Conservation (phyloP, 495 filamentous ascomycete genomes). For the Penicillium simplicissimum region DNA sequence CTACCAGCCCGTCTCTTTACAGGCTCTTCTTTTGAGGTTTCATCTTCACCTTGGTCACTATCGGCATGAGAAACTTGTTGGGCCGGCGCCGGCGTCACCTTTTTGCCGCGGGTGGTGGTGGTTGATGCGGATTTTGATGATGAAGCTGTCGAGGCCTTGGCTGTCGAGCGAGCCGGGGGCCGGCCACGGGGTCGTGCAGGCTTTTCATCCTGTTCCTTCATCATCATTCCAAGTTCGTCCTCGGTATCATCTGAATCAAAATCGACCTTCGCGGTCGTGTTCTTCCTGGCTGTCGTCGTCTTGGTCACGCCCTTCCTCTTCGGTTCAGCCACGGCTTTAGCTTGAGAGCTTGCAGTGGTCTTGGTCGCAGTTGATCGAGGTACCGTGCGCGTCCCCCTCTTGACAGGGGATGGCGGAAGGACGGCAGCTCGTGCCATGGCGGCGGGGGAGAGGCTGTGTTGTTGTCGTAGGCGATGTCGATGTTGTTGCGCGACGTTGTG, state of each 20-base stretch:
- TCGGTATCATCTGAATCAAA: conserved; percentile 39
- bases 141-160: conserved; percentile 14
- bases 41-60: conserved; percentile 23
- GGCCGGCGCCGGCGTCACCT: conserved; percentile 14
- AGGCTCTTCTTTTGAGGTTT: conserved; percentile 28
- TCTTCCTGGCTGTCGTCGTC: conserved; percentile 19
- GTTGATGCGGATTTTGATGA: not conserved
- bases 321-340: conserved; percentile 15
- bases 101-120: conserved; percentile 22
- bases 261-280: conserved; percentile 19
- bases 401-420: conserved; percentile 38
- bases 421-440: conserved; percentile 47
- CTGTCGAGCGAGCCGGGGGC: conserved; percentile 17
- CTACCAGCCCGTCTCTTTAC: conserved; percentile 40
- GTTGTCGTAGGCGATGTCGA: conserved; percentile 7
- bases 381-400: conserved; percentile 37
- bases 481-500: conserved; percentile 11
- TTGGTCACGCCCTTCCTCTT: conserved; percentile 23
- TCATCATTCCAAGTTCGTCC: conserved; percentile 43
- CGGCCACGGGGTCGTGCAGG: conserved; percentile 20
- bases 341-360: conserved; percentile 21
- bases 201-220: conserved; percentile 16
- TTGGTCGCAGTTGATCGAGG: conserved; percentile 25
- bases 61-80: conserved; percentile 13
- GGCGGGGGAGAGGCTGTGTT: not conserved